Evolutionary conservation across 2,329 filamentous ascomycete genomes (phyloP).

Genomic region (Sarocladiaceae sp.): DNA sequence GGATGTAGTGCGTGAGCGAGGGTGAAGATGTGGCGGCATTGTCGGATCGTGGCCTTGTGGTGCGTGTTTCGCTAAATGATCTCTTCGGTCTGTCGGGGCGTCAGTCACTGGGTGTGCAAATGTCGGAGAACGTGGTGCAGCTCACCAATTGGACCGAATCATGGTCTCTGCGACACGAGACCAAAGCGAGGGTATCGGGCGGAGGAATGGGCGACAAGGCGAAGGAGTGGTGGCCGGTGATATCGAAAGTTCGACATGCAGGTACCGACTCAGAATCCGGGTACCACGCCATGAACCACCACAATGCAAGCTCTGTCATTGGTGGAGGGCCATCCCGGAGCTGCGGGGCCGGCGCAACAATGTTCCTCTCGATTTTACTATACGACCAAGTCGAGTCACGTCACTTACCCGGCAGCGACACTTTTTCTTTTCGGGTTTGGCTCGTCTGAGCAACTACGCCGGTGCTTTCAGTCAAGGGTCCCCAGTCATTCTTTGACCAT

Average conservation of each 20-base stretch:
- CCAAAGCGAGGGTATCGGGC: slow-evolving; percentile 1
- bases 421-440: background rate
- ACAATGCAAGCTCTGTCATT: slow-evolving; percentile 8
- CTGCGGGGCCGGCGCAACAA: background rate
- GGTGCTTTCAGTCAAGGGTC: background rate
- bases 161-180: slow-evolving; percentile 1
- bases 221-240: slow-evolving; percentile 2
- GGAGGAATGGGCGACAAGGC: background rate
- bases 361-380: slow-evolving; percentile 4
- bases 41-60: slow-evolving; percentile 15
- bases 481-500: slow-evolving; percentile 1
- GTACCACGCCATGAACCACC: slow-evolving; percentile 8
- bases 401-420: background rate
- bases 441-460: too few relatives aligned
- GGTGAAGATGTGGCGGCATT: slow-evolving; percentile 88
- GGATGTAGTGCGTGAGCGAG: slow-evolving; percentile 85
- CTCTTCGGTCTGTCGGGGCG: too few relatives aligned
- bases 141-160: slow-evolving; percentile 7
- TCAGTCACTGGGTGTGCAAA: too few relatives aligned
- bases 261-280: too few relatives aligned
- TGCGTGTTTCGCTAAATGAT: too few relatives aligned
- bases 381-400: background rate
- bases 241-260: slow-evolving; percentile 3
- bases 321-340: background rate
- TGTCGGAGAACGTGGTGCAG: background rate